Percentiles rank a stretch among this genome's conserved stretches.
phyloP scores from a whole-genome alignment of 2,329 filamentous ascomycete genomes.

The Neofusicoccum sp. region DNA sequence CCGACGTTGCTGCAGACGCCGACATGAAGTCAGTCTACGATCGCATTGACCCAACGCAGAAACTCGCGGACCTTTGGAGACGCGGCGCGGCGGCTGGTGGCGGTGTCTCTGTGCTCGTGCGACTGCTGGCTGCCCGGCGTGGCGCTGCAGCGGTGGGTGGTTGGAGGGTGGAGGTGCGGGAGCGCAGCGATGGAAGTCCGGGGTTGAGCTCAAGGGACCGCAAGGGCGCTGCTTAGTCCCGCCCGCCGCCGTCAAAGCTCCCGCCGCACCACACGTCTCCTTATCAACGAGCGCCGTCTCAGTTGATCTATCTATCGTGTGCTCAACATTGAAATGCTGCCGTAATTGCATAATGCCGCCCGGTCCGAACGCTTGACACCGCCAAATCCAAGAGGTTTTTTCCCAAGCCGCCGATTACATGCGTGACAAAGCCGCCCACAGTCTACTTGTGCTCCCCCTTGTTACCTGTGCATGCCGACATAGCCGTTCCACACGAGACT shows the following conservation, averaged over 20 bases:
- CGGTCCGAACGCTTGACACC: not conserved
- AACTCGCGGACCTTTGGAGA: constrained; percentile 13
- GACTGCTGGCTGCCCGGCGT: not conserved
- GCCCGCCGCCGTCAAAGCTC: constrained; percentile 8
- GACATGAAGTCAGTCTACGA: constrained; percentile 38
- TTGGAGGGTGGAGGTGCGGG: constrained; percentile 13
- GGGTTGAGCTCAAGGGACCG: constrained; percentile 20
- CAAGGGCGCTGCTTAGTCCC: not conserved
- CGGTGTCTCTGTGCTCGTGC: not conserved
- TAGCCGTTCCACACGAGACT: constrained; percentile 66
- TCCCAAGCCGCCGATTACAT: not conserved
- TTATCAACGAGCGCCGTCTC: not conserved
- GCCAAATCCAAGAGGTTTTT: not conserved
- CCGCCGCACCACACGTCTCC: not conserved
- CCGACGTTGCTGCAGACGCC: constrained; percentile 32
- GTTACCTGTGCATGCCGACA: constrained; percentile 49
- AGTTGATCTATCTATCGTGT: not conserved
- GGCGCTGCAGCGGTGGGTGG: constrained; percentile 5
- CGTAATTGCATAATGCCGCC: not conserved
- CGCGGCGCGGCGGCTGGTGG: not conserved
- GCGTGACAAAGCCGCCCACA: no score
- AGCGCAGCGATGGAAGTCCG: constrained; percentile 11
- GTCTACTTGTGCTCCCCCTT: not conserved
- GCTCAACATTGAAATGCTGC: not conserved
- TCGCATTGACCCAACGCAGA: constrained; percentile 35